Evolutionary conservation across 2,329 filamentous ascomycete genomes (phyloP).

Genomic region (Pseudogymnoascus sp.): DNA sequence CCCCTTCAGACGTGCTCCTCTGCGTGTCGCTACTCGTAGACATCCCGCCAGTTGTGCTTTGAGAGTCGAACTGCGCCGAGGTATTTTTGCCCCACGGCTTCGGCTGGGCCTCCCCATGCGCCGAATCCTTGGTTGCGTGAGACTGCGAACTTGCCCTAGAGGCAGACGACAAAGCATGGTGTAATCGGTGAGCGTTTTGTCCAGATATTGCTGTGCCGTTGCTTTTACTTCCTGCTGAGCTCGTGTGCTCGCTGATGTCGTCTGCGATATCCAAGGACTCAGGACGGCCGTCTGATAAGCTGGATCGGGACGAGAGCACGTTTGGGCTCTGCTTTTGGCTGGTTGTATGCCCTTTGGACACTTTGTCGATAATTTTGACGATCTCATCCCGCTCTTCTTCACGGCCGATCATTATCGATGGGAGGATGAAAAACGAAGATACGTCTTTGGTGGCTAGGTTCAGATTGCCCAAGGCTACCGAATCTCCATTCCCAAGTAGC

Average conservation of each 20-base stretch:
- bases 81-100: constrained; percentile 7
- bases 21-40: constrained; percentile 1
- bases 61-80: constrained; percentile 1
- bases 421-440: constrained; percentile 85
- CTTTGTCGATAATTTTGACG: constrained; percentile 65
- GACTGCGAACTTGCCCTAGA: neutral
- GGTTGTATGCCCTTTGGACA: constrained; percentile 55
- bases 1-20: constrained; percentile 21
- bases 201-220: neutral
- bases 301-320: constrained; percentile 46
- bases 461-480: constrained; percentile 61
- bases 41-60: neutral
- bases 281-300: constrained; percentile 34
- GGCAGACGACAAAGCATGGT: neutral
- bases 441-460: constrained; percentile 75
- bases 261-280: constrained; percentile 35
- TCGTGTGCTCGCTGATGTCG: constrained; percentile 50
- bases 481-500: constrained; percentile 67
- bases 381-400: constrained; percentile 62
- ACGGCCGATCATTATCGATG: constrained; percentile 71
- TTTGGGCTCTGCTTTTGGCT: constrained; percentile 34
- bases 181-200: neutral
- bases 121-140: neutral
- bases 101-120: neutral
- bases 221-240: constrained; percentile 42